phyloP scores from a whole-genome alignment of 345 rosid species.

The Melastoma malabathricum region DNA sequence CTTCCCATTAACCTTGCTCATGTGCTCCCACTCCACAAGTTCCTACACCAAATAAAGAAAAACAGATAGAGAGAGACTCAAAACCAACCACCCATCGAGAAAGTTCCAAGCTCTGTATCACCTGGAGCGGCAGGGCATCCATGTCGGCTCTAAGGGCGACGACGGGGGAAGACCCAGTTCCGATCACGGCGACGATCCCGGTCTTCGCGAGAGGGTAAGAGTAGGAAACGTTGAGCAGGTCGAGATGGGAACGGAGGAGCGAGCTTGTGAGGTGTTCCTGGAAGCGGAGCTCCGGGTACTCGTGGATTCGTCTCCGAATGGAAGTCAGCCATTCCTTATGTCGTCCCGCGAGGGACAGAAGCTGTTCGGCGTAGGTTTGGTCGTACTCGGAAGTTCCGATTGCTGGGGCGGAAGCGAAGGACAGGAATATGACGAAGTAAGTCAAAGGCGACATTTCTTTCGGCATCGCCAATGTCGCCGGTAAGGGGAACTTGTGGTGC shows the following conservation, averaged over 20 bases:
- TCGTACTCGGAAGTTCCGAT: constrained; percentile 1
- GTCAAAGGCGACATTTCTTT: too few relatives aligned
- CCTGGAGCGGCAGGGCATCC: constrained; percentile 71
- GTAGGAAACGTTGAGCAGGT: constrained; percentile 39
- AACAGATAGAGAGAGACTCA: not conserved
- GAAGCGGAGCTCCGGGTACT: constrained; percentile 68
- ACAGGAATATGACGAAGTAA: not conserved
- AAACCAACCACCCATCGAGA: not conserved
- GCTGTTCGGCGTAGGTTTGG: constrained; percentile 13
- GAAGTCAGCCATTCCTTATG: constrained; percentile 53
- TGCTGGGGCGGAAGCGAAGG: constrained; percentile 9
- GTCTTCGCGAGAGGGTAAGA: constrained; percentile 55
- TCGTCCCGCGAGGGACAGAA: constrained; percentile 27
- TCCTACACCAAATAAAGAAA: constrained; percentile 27
- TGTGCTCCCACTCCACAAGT: constrained; percentile 77
- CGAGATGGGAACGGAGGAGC: constrained; percentile 52
- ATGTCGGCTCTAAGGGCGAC: constrained; percentile 86
- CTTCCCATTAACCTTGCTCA: constrained; percentile 59
- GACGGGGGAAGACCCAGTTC: constrained; percentile 54
- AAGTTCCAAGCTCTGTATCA: not conserved
- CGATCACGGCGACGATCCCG: constrained; percentile 60
- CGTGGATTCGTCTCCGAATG: constrained; percentile 63
- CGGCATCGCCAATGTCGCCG: too few relatives aligned
- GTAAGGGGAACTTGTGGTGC: too few relatives aligned
- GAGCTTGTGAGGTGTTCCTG: constrained; percentile 65